Evolutionary conservation across 345 rosid species (phyloP), one percentile per base, ranked within the genome.

Genomic region (Jatropha curcas): DNA sequence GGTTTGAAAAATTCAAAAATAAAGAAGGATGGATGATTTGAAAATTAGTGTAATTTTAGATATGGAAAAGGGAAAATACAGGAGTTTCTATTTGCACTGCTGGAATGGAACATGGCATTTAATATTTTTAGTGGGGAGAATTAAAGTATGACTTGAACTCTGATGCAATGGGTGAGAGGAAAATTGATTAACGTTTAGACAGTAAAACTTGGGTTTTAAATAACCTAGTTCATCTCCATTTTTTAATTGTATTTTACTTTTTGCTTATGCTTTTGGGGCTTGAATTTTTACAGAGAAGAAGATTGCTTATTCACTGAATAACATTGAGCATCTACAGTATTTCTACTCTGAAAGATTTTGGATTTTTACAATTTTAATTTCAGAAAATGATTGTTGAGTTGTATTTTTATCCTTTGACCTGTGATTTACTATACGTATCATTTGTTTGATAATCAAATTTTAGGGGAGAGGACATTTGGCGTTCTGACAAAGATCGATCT

Each of bases 401-500:
- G 2, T 5, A 17, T 5, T 33, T n/a, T 56, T 16, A 25, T 28
- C 52, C 62, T 31, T 31, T 22, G 39, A n/a, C n/a, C n/a, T 1
- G 5, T 70, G 12, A n/a, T n/a, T n/a, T 22, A n/a, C 41, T 27
- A 13, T 5, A 14, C 7, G 53, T 37, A 43, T 55, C 50, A 43
- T 65, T 74, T 78, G 41, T 61, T 79, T 75, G 48, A 33, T 76
- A 31, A 39, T 64, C 66, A 41, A 82, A 77, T 76, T 62, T 71
- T 84, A 91, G 98, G 98, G 73, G 95, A 91, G 80, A 85, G 97
- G 76, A 93, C 98, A 37, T 86, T 93, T 80, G 98, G 97, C 71
- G 97, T 93, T 71, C 68, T 93, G 76, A 93, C 97, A 41, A 93
- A 93, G 84, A 88, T 93, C 81, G 97, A 91, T 83, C 93, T 93